Evolutionary conservation across 768 basidiomycete genomes (phyloP), one percentile per base, ranked within the genome.

Genomic region (Gloeophyllum trabeum): DNA sequence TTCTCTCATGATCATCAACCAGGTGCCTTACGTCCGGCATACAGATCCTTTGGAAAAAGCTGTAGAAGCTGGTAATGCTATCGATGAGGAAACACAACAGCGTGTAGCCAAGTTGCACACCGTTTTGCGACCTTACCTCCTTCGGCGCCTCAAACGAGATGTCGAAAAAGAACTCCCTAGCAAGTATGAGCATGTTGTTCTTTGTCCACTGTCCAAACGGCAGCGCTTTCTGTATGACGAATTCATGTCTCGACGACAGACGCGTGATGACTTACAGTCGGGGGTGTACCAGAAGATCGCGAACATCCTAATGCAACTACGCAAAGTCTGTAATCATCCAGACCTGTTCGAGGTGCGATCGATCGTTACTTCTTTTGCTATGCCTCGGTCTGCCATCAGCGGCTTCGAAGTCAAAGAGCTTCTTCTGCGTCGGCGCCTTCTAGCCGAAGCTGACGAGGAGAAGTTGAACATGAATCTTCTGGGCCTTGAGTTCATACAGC

Each of bases 191-290:
- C 91, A 96, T 57, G 74, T 93, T 39, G 76, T 91, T 16, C 70
- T 93, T 28, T 93, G 91, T 51, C 79, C 81, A 10, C 66, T 96
- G 13, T 92, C 90, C 25, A 94, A 92, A 55, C 73, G 91, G 7
- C 91, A 96, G 51, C 81, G 91, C n/a, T 90, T 88, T 56, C 69
- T 96, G 16, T 96, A 96, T 55, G 91, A 96, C 65, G 91, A 94
- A 56, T 94, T 94, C 65, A 92, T 96, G 90, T 71, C 81, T 7
- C 76, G 91, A 22, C 75, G 85, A 1, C 79, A 89, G 41, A 96
- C 91, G 2, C 74, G 75, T 22, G 77, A 81, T 47, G 88, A 87
- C 16, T 67, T 96, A 36, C 68, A 80, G 18, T 89, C 90, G 2
- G 93, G 92, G 3, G 70, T 86, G 3, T 89, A 89, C 53, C 83